Conservation (phyloP, 2,329 filamentous ascomycete species). For the Xylariaceae sp. region DNA sequence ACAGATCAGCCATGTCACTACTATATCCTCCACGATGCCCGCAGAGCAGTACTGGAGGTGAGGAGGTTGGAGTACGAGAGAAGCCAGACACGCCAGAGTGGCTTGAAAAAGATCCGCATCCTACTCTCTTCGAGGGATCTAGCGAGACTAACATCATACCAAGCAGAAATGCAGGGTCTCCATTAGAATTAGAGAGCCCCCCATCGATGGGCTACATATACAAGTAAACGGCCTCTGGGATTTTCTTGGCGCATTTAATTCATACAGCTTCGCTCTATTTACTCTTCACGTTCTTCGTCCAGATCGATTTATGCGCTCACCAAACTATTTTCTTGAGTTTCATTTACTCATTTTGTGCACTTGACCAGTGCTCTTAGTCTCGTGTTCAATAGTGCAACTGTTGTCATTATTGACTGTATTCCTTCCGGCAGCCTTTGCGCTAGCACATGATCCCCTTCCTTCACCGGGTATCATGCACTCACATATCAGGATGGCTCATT, state of each 20-base stretch:
- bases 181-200: background rate
- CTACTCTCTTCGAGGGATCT: constrained; percentile 10
- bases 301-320: too few relatives aligned
- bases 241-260: too few relatives aligned
- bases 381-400: constrained; percentile 16
- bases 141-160: constrained; percentile 3
- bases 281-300: too few relatives aligned
- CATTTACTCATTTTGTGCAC: background rate
- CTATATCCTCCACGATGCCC: too few relatives aligned
- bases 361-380: background rate
- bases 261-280: constrained; percentile 1
- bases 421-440: constrained; percentile 22
- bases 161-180: constrained; percentile 1
- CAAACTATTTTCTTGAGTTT: constrained; percentile 7
- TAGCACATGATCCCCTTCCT: constrained; percentile 24
- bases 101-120: constrained; percentile 13
- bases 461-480: constrained; percentile 28
- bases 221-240: constrained; percentile 10
- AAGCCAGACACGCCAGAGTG: too few relatives aligned
- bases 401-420: constrained; percentile 11
- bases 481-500: constrained; percentile 33
- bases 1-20: too few relatives aligned
- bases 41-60: too few relatives aligned
- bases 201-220: too few relatives aligned
- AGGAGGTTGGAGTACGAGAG: too few relatives aligned